Evolutionary conservation across 2,329 filamentous ascomycete species (phyloP).

Genomic region (Ploettnerulaceae sp.): DNA sequence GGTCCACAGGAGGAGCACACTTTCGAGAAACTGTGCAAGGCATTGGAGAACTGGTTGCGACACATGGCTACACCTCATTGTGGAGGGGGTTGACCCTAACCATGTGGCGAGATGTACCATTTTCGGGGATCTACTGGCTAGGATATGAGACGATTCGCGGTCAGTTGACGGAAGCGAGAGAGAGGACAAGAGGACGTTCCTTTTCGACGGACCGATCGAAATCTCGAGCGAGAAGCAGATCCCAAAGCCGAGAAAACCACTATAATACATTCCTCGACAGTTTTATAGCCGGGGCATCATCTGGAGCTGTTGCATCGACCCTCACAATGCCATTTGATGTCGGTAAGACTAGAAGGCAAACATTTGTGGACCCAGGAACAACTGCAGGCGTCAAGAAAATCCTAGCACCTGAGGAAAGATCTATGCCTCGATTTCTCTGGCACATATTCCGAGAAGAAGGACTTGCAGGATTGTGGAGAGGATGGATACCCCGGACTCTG

Average conservation of each 20-base stretch:
- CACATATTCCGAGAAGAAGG: slow-evolving; percentile 91
- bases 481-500: slow-evolving; percentile 85
- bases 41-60: slow-evolving; percentile 71
- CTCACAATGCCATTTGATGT: slow-evolving; percentile 96
- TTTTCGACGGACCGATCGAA: slow-evolving; percentile 38
- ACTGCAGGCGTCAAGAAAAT: slow-evolving; percentile 36
- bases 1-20: slow-evolving; percentile 54
- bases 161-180: slow-evolving; percentile 63
- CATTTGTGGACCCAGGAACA: slow-evolving; percentile 56
- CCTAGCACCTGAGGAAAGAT: slow-evolving; percentile 63
- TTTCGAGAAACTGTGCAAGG: slow-evolving; percentile 74
- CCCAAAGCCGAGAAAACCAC: slow-evolving; percentile 64
- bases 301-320: slow-evolving; percentile 79
- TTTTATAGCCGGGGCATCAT: slow-evolving; percentile 78
- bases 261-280: slow-evolving; percentile 79
- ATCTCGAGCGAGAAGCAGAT: slow-evolving; percentile 45
- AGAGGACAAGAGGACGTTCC: slow-evolving; percentile 42
- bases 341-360: slow-evolving; percentile 90
- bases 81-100: slow-evolving; percentile 91
- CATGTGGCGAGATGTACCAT: slow-evolving; percentile 94
- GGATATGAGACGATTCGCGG: slow-evolving; percentile 85
- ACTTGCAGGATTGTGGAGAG: slow-evolving; percentile 73
- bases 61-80: slow-evolving; percentile 72
- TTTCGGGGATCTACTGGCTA: slow-evolving; percentile 97
- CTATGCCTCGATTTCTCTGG: slow-evolving; percentile 78